phyloP scores from a whole-genome alignment of 352 stramenopile species.

The Globisporangium spinosum region DNA sequence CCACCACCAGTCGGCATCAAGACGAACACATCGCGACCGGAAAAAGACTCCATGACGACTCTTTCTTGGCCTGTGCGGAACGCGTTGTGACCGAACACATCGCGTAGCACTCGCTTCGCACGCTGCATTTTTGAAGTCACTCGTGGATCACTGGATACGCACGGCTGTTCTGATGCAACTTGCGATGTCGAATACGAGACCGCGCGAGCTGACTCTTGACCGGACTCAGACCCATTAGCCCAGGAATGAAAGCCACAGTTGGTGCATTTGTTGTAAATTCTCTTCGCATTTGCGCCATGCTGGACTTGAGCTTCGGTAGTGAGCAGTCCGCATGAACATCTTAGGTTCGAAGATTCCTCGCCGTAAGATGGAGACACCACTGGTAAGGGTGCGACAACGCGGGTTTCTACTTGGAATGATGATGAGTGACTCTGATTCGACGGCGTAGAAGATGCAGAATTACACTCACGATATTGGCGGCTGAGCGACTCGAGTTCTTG shows the following conservation, averaged over 20 bases:
- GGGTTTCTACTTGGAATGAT: conserved; percentile 12
- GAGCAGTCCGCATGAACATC: conserved; percentile 59
- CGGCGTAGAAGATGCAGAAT: conserved; percentile 25
- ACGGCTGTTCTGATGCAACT: conserved; percentile 25
- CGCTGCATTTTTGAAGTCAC: conserved; percentile 66
- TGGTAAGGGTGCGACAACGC: neutral
- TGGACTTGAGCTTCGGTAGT: conserved; percentile 60
- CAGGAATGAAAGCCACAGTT: conserved; percentile 79
- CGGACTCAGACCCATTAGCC: conserved; percentile 34
- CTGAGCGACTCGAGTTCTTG: conserved; percentile 56
- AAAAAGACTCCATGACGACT: conserved; percentile 92
- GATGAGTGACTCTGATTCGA: conserved; percentile 20
- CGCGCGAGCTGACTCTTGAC: conserved; percentile 13
- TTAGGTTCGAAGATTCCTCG: conserved; percentile 22
- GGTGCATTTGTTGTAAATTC: conserved; percentile 67
- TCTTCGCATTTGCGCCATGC: conserved; percentile 59
- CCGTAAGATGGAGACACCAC: conserved; percentile 11
- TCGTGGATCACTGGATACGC: conserved; percentile 40
- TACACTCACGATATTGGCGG: conserved; percentile 54
- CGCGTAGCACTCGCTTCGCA: conserved; percentile 67
- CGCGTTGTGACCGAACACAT: conserved; percentile 94
- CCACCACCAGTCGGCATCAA: conserved; percentile 99
- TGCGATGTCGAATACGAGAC: conserved; percentile 13
- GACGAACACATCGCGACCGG: conserved; percentile 95
- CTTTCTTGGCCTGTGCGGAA: conserved; percentile 95